These are phyloP conservation scores for Macroventuria anomochaeta DNA, from an alignment of 2,329 filamentous ascomycete species.

Conservation along the genomic window DNA sequence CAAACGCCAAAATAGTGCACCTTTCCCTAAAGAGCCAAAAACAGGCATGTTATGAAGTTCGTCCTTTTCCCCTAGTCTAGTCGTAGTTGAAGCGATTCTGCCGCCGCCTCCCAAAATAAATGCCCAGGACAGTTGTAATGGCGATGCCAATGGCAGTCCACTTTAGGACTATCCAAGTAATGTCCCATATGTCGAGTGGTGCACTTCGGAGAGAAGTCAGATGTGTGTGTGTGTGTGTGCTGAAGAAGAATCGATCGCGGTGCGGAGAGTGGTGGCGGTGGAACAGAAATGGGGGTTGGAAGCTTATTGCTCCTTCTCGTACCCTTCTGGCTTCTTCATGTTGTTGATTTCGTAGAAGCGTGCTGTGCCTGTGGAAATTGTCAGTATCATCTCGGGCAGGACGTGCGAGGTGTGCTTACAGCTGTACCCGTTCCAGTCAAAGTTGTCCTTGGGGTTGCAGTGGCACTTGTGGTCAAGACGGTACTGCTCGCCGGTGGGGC, in stretches of 20 bases:
- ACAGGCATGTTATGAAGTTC: background rate
- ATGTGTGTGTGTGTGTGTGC: conserved; percentile 28
- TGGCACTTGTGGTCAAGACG: conserved; percentile 87
- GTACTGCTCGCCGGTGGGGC: conserved; percentile 86
- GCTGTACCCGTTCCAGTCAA: conserved; percentile 99
- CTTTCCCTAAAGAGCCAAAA: conserved; percentile 10
- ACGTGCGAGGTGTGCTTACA: conserved; percentile 65
- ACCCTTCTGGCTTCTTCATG: conserved; percentile 83
- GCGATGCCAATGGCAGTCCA: background rate
- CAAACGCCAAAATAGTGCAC: conserved; percentile 9
- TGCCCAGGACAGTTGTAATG: conserved; percentile 1
- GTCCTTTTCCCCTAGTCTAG: conserved; percentile 8
- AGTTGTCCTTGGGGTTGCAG: conserved; percentile 96
- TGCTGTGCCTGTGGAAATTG: conserved; percentile 73
- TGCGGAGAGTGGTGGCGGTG: conserved; percentile 6
- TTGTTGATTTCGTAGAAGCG: conserved; percentile 85
- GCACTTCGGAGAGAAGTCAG: conserved; percentile 26
- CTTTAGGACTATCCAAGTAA: conserved; percentile 3
- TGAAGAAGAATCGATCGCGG: conserved; percentile 4
- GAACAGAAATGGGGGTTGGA: conserved; percentile 11
- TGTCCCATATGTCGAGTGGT: conserved; percentile 9
- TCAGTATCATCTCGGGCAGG: conserved; percentile 17
- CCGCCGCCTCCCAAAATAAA: conserved; percentile 12
- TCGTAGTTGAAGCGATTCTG: conserved; percentile 19
- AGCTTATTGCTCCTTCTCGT: conserved; percentile 68